Base-by-base conservation (phyloP, 73 alveolate genomes). In the Symbiodinium natans region DNA sequence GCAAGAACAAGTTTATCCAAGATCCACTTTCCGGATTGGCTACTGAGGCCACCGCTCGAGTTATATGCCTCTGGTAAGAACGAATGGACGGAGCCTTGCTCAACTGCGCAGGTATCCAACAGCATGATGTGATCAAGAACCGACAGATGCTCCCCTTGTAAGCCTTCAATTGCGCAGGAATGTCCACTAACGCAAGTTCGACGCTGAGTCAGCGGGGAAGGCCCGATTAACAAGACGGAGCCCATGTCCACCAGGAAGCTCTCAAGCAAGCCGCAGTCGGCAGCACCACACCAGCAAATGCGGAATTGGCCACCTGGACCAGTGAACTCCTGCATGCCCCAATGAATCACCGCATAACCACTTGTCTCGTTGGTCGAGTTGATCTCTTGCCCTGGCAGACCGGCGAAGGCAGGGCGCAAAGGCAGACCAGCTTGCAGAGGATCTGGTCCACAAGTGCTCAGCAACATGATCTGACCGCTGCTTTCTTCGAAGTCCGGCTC, bases 271-370 rank as follows among this genome's bases (percentile, higher is more conserved):
- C 82, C 40, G 52, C 93, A 85, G 52, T 48, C 40, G 3, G 25
- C 31, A 23, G 63, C 82, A 46, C 93, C 93, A 40, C 93, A 85
- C 93, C 93, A 85, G 52, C 93, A 85, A 25, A 85, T 48, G 23
- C 93, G 93, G 82, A 46, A 85, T 2, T 56, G 39, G 63, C 93
- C 93, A 3, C 93, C 92, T 2, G 71, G 82, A 13, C 80, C 93
- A 2, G 93, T 46, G 34, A 85, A 27, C 46, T 83, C 36, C 3
- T 63, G 38, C 77, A 63, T 63, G 77, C 77, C 77, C 77, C 77
- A 83, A 29, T 40, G 77, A 25, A 63, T 63, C 36, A 63, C 77
- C 77, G 17, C 77, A 29, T 63, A 63, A 1, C 31, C 36, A 34
- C 77, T 63, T 25, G 77, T 21, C 77, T 63, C 77, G 38, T 63